Evolutionary conservation across 257 asterid genomes (phyloP).

Genomic region (Echium plantagineum): DNA sequence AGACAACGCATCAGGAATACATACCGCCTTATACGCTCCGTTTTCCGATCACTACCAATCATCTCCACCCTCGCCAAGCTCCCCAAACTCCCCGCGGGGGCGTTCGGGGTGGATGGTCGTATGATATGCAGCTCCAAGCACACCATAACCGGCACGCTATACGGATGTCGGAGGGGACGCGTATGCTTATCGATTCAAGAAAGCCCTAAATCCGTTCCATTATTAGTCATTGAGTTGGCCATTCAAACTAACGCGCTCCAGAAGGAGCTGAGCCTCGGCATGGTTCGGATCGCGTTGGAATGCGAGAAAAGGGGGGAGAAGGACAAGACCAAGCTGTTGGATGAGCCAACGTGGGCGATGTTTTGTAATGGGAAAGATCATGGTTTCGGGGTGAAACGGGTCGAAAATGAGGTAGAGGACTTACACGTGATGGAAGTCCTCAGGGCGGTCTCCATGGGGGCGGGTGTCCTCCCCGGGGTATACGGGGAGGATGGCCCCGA

Average conservation of each 20-base stretch:
- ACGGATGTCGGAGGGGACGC: constrained; percentile 22
- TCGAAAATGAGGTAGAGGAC: constrained; percentile 52
- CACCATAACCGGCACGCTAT: too few species aligned
- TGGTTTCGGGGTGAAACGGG: constrained; percentile 53
- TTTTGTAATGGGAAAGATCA: constrained; percentile 69
- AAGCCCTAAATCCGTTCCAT: constrained; percentile 28
- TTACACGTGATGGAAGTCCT: constrained; percentile 69
- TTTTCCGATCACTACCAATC: too few species aligned
- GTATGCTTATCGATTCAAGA: constrained; percentile 35
- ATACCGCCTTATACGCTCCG: too few species aligned
- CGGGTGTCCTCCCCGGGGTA: constrained; percentile 67
- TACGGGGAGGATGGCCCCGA: constrained; percentile 50
- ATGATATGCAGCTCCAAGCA: too few species aligned
- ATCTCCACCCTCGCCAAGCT: too few species aligned
- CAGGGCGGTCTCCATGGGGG: constrained; percentile 78
- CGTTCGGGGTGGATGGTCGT: too few species aligned
- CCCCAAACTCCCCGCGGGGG: too few species aligned
- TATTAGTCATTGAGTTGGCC: constrained; percentile 29
- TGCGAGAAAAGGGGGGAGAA: constrained; percentile 11
- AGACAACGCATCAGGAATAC: too few species aligned
- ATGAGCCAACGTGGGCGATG: constrained; percentile 80
- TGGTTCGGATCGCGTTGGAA: constrained; percentile 37
- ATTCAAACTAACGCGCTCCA: constrained; percentile 31
- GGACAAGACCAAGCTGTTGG: constrained; percentile 20
- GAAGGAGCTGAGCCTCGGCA: constrained; percentile 33